Evolutionary conservation across 805 yeast species (phyloP).

Genomic region (Zygosaccharomyces gambellarensis): DNA sequence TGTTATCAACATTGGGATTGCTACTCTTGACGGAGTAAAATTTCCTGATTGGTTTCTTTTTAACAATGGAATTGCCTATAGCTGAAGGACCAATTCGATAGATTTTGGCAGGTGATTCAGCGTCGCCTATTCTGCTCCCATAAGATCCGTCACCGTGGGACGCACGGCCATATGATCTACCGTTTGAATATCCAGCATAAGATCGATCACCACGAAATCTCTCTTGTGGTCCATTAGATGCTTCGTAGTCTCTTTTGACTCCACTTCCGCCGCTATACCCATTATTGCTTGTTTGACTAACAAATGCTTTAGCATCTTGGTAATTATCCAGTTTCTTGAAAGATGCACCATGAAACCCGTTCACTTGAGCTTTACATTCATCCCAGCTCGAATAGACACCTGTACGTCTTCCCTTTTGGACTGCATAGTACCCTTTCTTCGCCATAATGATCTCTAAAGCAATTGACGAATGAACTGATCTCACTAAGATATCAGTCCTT

Average conservation of each 20-base stretch:
- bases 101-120: too few relatives aligned
- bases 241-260: not conserved
- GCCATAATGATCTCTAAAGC: constrained; percentile 10
- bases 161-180: too few relatives aligned
- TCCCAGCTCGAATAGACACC: constrained; percentile 65
- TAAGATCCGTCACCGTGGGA: too few relatives aligned
- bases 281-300: not conserved
- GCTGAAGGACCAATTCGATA: not conserved
- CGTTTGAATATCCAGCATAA: not conserved
- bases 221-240: not conserved
- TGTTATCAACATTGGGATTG: constrained; percentile 24
- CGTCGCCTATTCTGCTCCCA: too few relatives aligned
- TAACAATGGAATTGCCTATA: not conserved
- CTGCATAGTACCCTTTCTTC: constrained; percentile 45
- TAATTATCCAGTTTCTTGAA: constrained; percentile 50
- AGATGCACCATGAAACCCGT: constrained; percentile 52
- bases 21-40: constrained; percentile 36
- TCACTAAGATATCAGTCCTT: not conserved
- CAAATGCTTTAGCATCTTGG: constrained; percentile 47
- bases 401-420: constrained; percentile 44
- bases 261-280: not conserved
- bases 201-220: constrained; percentile 4
- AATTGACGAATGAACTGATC: not conserved
- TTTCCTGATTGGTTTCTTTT: not conserved
- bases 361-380: constrained; percentile 47